These are phyloP conservation scores for Aspergillus diversus DNA, from an alignment of 495 filamentous ascomycete genomes.

Conservation along the genomic window DNA sequence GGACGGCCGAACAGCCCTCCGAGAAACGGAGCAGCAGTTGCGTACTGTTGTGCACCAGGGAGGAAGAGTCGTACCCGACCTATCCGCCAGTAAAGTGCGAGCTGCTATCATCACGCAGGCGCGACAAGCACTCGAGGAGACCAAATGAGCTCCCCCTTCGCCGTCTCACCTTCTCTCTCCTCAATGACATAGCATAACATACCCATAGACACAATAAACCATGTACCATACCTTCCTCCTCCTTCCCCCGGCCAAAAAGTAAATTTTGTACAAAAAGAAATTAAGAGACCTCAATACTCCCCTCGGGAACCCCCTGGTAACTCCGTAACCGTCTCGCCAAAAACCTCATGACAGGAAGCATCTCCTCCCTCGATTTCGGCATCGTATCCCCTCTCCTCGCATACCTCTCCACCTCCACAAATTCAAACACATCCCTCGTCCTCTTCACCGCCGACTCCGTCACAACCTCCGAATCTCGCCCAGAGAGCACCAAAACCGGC, in stretches of 20 bases:
- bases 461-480: slow-evolving; percentile 62
- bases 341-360: slow-evolving; percentile 92
- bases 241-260: background rate
- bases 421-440: slow-evolving; percentile 69
- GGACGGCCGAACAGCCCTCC: slow-evolving; percentile 74
- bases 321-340: slow-evolving; percentile 77
- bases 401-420: slow-evolving; percentile 78
- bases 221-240: slow-evolving; percentile 7
- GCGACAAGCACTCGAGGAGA: slow-evolving; percentile 58
- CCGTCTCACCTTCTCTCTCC: background rate
- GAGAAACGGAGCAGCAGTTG: slow-evolving; percentile 67
- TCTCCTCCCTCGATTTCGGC: slow-evolving; percentile 79
- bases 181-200: background rate
- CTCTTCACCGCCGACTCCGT: slow-evolving; percentile 63
- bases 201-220: slow-evolving; percentile 12
- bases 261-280: background rate
- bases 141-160: slow-evolving; percentile 20
- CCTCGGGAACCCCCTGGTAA: slow-evolving; percentile 62
- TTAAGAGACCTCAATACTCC: slow-evolving; percentile 58
- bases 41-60: slow-evolving; percentile 58
- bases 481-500: slow-evolving; percentile 74
- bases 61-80: slow-evolving; percentile 37
- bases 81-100: slow-evolving; percentile 50
- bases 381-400: slow-evolving; percentile 75
- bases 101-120: slow-evolving; percentile 56